Conservation (phyloP, 768 basidiomycete species). For the Boletus rufocinnamomeus region DNA sequence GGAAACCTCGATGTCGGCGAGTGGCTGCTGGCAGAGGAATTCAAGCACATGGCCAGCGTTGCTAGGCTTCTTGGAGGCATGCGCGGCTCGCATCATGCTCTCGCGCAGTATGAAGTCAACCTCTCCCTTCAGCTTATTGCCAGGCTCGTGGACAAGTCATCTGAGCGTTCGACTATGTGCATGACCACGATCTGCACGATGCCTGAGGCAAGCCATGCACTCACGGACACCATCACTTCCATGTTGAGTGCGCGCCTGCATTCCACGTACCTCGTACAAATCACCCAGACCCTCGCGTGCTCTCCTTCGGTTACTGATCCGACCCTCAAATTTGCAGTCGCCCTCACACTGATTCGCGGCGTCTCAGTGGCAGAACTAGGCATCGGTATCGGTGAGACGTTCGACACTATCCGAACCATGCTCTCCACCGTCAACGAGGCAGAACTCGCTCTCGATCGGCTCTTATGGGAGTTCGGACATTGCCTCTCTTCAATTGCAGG, state of each 20-base stretch:
- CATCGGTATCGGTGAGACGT: slow-evolving; percentile 25
- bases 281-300: slow-evolving; percentile 38
- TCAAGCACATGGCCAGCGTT: slow-evolving; percentile 49
- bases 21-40: slow-evolving; percentile 68
- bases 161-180: slow-evolving; percentile 46
- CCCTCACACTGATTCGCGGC: slow-evolving; percentile 35
- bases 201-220: slow-evolving; percentile 43
- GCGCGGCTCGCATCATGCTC: slow-evolving; percentile 37
- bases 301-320: slow-evolving; percentile 27
- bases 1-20: slow-evolving; percentile 38
- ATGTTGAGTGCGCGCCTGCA: slow-evolving; percentile 52
- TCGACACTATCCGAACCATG: slow-evolving; percentile 27
- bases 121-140: slow-evolving; percentile 51
- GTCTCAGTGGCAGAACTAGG: slow-evolving; percentile 26
- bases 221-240: slow-evolving; percentile 45
- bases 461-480: slow-evolving; percentile 41
- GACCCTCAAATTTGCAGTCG: slow-evolving; percentile 37
- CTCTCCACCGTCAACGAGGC: slow-evolving; percentile 28
- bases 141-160: slow-evolving; percentile 44
- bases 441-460: slow-evolving; percentile 29
- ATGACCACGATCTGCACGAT: slow-evolving; percentile 42
- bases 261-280: slow-evolving; percentile 45
- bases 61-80: slow-evolving; percentile 39
- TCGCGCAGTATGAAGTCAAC: slow-evolving; percentile 52
- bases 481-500: slow-evolving; percentile 35